Percentiles rank a stretch among this genome's conserved stretches.
Conservation (phyloP, 116 monocot genomes). For the Dioscorea cayenensis region DNA sequence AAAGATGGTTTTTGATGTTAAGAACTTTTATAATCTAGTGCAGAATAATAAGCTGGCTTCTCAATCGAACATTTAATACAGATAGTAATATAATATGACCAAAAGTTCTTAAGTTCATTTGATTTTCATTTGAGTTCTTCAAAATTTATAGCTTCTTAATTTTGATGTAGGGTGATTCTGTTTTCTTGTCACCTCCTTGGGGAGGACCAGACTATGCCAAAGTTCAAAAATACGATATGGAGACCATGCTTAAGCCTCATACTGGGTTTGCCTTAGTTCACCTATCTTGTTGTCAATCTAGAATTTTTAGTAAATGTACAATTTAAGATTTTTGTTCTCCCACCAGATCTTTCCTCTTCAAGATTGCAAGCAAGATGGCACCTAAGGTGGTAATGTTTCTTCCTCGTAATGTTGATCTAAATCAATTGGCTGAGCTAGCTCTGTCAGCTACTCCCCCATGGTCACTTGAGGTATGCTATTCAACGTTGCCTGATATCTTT, state of each 20-base stretch:
- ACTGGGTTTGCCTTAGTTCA: slow-evolving; percentile 48
- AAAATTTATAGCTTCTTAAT: neutral
- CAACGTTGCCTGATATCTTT: neutral
- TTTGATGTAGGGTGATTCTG: slow-evolving; percentile 51
- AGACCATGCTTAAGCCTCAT: slow-evolving; percentile 72
- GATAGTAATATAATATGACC: too few relatives aligned
- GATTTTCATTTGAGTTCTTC: neutral
- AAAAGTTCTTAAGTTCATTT: neutral
- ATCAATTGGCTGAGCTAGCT: slow-evolving; percentile 78
- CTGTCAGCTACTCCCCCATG: slow-evolving; percentile 68
- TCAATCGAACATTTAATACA: too few relatives aligned
- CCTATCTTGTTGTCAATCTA: neutral
- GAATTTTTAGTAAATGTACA: neutral
- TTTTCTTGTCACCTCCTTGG: slow-evolving; percentile 96
- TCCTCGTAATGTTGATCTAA: slow-evolving; percentile 71
- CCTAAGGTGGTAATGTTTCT: slow-evolving; percentile 86
- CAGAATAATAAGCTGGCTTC: too few relatives aligned
- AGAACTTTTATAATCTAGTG: too few relatives aligned
- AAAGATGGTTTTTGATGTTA: too few relatives aligned
- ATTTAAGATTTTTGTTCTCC: slow-evolving; percentile 1
- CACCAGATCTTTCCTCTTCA: slow-evolving; percentile 60
- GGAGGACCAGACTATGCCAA: slow-evolving; percentile 90
- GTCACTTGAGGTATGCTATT: slow-evolving; percentile 66
- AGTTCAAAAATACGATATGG: slow-evolving; percentile 57
- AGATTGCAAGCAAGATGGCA: slow-evolving; percentile 58